Base-by-base conservation (phyloP, 2,329 filamentous ascomycete species). In the Trichoderma brevicompactum region DNA sequence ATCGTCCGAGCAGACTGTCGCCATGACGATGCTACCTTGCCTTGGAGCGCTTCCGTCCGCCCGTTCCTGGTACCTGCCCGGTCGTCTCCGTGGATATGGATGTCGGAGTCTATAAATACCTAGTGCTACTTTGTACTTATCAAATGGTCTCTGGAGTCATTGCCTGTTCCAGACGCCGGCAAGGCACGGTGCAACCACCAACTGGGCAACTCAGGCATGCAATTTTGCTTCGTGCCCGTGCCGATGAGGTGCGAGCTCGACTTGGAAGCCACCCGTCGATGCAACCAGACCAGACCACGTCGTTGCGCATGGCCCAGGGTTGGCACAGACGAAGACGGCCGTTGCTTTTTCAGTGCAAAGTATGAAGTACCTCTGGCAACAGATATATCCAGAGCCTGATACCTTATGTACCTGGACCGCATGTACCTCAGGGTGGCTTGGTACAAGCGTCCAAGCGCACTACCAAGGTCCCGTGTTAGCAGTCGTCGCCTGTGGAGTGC, bases 191-290 rank as follows among this genome's bases (percentile, higher is more conserved):
- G 60, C 50, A 53, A 54, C 60, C 60, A 44, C 56, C 17, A 44
- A 32, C 50, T 34, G 28, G 17, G 50, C 60, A 46, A 32, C 50
- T 15, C 60, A 59, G 55, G 46, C 63, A 65, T 56, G 63, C 46
- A 60, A 59, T 59, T 53, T 59, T 53, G 53, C 63, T 65, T 58
- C 63, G 59, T 59, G 34, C 54, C 63, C 46, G 44, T 34, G 54
- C 63, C 63, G 63, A 58, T 65, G 63, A 65, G 63, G 63, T 59
- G 63, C 63, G 59, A 62, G 59, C 23, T 28, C 52, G 38, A 53
- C 46, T 60, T 38, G 40, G 13, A 44, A 60, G 63, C 55, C 44
- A 60, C 46, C 19, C 43, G 56, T 28, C 36, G 55, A 65, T 65
- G 63, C 63, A 65, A 65, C 55, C 55, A 59, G 32, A 8, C 10